Base-by-base conservation (phyloP, 306 rosid species). In the Lathyrus aphaca region DNA sequence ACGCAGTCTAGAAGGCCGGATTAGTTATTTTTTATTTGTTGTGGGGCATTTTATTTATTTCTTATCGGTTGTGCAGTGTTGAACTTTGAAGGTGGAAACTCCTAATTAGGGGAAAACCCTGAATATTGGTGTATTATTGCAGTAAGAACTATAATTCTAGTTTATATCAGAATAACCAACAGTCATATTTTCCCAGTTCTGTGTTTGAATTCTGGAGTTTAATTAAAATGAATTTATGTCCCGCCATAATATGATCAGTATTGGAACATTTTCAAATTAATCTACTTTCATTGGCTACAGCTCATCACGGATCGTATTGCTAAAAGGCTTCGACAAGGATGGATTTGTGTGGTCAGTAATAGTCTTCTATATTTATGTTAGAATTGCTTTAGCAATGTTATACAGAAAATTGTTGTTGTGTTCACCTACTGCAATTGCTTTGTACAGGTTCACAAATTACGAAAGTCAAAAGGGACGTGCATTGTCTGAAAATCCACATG, bases 341-440 rank as follows among this genome's bases (percentile, higher is more conserved):
- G 95, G 99, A 57, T 94, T 94, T 88, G 92, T 94, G 70, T 94
- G 99, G 97, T 94, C 49, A 72, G 99, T 85, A 58, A 6, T 43
- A 14, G 27, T 72, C 64, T 66, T 11, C 43, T 74, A 49, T 72
- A 61, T 12, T 30, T 70, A 13, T 42, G 42, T 59, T 59, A 72
- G 66, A 42, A 50, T 76, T 72, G 70, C 11, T 55, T 10, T 76
- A 40, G 27, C 61, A 10, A 19, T 62, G 40, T 56, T 79, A 21
- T 70, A 58, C 21, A 27, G 59, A 3, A 54, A 66, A 64, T 82
- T 53, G 37, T 72, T 55, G 10, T 56, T 72, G 61, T 75, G 79
- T 54, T 19, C 73, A 72, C 79, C 44, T 74, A 45, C 69, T 59
- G 60, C 57, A 44, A 37, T 78, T 60, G 13, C 64, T 43, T 71